Evolutionary conservation across 805 yeast genomes (phyloP), one percentile per base, ranked within the genome.

Genomic region (Crinitomyces ghanaensis): DNA sequence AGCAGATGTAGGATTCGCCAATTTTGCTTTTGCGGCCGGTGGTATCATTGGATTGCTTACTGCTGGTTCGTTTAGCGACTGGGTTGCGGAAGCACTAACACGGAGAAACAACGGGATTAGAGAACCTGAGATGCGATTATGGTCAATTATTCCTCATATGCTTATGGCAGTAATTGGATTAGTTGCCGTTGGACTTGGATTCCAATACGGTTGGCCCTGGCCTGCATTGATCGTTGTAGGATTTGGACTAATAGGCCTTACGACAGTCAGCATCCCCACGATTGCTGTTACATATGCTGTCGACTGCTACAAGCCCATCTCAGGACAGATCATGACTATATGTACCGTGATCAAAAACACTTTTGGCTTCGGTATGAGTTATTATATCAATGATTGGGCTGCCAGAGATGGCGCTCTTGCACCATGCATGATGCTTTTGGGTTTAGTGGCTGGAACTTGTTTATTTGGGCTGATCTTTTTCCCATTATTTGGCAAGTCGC

Each of bases 111-210:
- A 33, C 18, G 36, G 36, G 6, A 33, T 33, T 22, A 18, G 36
- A 12, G 36, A 33, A 17, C 37, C 36, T 19, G 36, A 33, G 18
- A 33, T 33, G 36, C 21, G 36, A 28, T n/a, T 33, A 14, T 28
- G 28, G 15, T 21, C 37, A 11, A 15, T 33, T 8, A 29, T 33
- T 17, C 36, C 36, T 4, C 17, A 31, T 11, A 19, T 19, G 12
- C n/a, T 16, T 4, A 13, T 30, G 17, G 19, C 17, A 6, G 19
- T 33, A 6, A 14, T 27, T 7, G 30, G 32, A 9, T 13, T 27
- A 4, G n/a, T 19, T 8, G 19, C 27, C 25, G 36, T 33, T 14
- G 36, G 20, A 12, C 17, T 17, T 28, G 36, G 36, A 17, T 33
- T 22, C 19, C 21, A 28, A 19, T 8, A 17, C 6, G 16, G 15